Percentiles rank a stretch among this genome's conserved stretches.
Conservation (phyloP, 345 rosid species). For the Sonneratia caseolaris region DNA sequence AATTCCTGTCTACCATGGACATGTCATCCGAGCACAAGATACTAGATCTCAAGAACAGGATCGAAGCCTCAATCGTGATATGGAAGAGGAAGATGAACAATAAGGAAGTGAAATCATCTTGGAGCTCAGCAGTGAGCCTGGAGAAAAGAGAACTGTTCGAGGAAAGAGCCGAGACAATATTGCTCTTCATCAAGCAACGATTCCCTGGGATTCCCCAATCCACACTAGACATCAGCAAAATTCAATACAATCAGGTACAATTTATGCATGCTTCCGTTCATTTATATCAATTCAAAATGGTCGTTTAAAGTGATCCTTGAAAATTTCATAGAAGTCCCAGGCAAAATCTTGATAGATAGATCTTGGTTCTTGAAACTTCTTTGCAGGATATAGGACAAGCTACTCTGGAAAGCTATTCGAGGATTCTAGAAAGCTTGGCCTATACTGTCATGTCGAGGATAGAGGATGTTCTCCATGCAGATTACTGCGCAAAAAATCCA, state of each 20-base stretch:
- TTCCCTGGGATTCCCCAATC: constrained; percentile 84
- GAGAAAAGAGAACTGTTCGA: constrained; percentile 87
- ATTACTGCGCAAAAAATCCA: constrained; percentile 45
- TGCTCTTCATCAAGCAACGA: constrained; percentile 61
- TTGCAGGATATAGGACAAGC: constrained; percentile 34
- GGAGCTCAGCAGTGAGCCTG: constrained; percentile 79
- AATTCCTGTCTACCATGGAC: constrained; percentile 52
- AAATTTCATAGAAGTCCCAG: background rate
- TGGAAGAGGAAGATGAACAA: constrained; percentile 83
- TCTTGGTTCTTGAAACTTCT: background rate
- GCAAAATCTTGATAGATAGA: no score
- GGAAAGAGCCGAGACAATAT: constrained; percentile 80
- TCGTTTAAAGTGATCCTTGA: background rate
- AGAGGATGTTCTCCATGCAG: constrained; percentile 72
- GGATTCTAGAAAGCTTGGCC: constrained; percentile 82
- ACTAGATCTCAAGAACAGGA: constrained; percentile 69
- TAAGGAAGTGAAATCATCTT: constrained; percentile 65
- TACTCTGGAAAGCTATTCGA: constrained; percentile 73
- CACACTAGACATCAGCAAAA: constrained; percentile 76
- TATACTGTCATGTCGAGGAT: constrained; percentile 62
- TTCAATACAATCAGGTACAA: constrained; percentile 61
- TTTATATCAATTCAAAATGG: background rate
- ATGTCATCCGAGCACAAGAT: constrained; percentile 75
- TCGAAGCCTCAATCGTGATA: constrained; percentile 80
- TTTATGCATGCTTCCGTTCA: background rate